Evolutionary conservation across 495 filamentous ascomycete genomes (phyloP).

Genomic region (Aspergillus haitiensis): DNA sequence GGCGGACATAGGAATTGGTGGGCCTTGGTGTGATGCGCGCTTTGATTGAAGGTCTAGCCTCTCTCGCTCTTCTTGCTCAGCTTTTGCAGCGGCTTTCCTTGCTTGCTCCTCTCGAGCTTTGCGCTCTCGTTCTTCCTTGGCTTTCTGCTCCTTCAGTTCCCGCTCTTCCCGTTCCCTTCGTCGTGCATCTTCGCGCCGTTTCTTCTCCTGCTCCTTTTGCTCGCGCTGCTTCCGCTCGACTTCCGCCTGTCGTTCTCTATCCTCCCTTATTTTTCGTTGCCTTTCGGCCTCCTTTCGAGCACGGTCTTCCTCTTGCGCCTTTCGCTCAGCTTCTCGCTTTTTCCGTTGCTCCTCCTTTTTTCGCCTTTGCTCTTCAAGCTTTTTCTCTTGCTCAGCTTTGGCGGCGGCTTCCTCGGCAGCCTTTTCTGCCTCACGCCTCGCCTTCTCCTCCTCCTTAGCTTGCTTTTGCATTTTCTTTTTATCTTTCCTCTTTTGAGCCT

Average conservation of each 20-base stretch:
- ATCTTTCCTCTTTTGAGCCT: slow-evolving; percentile 90
- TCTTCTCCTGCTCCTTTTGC: slow-evolving; percentile 70
- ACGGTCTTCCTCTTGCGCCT: slow-evolving; percentile 84
- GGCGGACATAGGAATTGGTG: slow-evolving; percentile 52
- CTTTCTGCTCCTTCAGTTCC: slow-evolving; percentile 68
- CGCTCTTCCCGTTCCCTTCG: slow-evolving; percentile 71
- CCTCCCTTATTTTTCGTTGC: slow-evolving; percentile 73
- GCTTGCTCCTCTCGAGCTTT: slow-evolving; percentile 64
- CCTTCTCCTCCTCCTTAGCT: slow-evolving; percentile 85
- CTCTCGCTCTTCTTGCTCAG: slow-evolving; percentile 53
- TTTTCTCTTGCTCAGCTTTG: slow-evolving; percentile 74
- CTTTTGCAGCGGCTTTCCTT: slow-evolving; percentile 48
- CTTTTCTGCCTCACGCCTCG: slow-evolving; percentile 81
- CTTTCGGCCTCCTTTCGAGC: slow-evolving; percentile 76
- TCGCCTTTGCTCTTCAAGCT: slow-evolving; percentile 71
- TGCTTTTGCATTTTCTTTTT: slow-evolving; percentile 82
- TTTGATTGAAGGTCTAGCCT: slow-evolving; percentile 47
- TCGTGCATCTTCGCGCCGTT: slow-evolving; percentile 60
- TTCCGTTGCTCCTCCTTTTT: slow-evolving; percentile 88
- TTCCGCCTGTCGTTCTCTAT: slow-evolving; percentile 79
- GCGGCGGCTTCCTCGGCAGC: slow-evolving; percentile 83
- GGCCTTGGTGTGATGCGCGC: slow-evolving; percentile 43
- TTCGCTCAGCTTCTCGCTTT: slow-evolving; percentile 90
- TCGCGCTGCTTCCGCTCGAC: slow-evolving; percentile 70
- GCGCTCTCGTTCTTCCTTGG: slow-evolving; percentile 65